Conservation (phyloP, 805 yeast genomes). For the Myxozyma melibiosi region DNA sequence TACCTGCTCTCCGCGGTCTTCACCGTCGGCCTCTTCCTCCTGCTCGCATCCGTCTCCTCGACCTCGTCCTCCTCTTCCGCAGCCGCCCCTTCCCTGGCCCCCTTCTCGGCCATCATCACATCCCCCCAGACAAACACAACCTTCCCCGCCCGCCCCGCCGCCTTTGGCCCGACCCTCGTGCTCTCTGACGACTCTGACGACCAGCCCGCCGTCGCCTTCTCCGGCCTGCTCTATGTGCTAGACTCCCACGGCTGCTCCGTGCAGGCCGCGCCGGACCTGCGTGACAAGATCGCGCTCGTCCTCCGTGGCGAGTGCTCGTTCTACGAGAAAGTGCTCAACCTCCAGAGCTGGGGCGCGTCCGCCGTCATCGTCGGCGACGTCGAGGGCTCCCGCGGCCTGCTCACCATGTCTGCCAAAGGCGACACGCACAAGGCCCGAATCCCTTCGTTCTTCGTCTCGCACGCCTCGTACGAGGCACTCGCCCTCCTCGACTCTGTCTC, state of each 20-base stretch:
- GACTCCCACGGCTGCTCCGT: constrained; percentile 35
- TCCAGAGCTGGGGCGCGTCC: constrained; percentile 51
- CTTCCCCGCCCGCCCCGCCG: constrained; percentile 45
- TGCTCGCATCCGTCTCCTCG: constrained; percentile 24
- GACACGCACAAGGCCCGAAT: constrained; percentile 49
- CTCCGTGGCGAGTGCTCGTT: constrained; percentile 59
- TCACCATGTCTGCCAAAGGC: constrained; percentile 57
- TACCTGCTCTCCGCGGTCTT: constrained; percentile 27
- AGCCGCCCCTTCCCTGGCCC: constrained; percentile 25
- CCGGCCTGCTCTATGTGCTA: constrained; percentile 36
- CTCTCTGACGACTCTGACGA: constrained; percentile 20
- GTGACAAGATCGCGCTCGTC: constrained; percentile 44
- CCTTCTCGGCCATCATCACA: constrained; percentile 35
- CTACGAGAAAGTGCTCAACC: constrained; percentile 52
- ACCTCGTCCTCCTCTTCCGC: constrained; percentile 13
- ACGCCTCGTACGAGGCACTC: constrained; percentile 46
- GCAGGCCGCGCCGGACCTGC: constrained; percentile 33
- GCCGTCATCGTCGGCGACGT: constrained; percentile 63
- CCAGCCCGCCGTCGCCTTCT: constrained; percentile 23
- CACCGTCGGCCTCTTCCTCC: constrained; percentile 27
- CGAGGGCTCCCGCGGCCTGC: constrained; percentile 49
- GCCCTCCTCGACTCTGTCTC: constrained; percentile 27
- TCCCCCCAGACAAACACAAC: constrained; percentile 39
- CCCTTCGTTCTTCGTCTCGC: constrained; percentile 57
- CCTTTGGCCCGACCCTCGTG: constrained; percentile 40